Percentiles rank a stretch among this genome's conserved stretches.
These are phyloP conservation scores for Penicillium rolfsii DNA, from an alignment of 2,329 filamentous ascomycete species.

Conservation along the genomic window DNA sequence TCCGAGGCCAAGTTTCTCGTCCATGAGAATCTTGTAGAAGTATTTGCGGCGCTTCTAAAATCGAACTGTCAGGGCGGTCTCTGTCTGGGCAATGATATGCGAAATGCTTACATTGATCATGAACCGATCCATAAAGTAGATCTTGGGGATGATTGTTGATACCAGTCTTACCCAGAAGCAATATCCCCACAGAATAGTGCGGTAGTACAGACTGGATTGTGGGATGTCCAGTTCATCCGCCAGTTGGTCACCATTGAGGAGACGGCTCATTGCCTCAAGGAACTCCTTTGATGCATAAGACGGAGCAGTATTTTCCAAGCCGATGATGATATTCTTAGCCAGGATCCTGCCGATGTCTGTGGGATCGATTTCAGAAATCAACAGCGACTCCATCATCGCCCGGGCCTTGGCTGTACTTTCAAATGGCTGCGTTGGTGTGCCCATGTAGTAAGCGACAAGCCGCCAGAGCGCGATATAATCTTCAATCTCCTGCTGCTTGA, in stretches of 20 bases:
- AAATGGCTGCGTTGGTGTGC: slow-evolving; percentile 67
- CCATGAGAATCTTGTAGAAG: slow-evolving; percentile 64
- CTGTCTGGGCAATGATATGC: background rate
- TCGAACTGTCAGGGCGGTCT: background rate
- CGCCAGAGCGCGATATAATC: slow-evolving; percentile 79
- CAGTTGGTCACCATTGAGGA: slow-evolving; percentile 70
- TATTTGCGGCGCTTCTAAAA: slow-evolving; percentile 50
- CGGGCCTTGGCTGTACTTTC: slow-evolving; percentile 59
- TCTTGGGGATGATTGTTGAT: slow-evolving; percentile 51
- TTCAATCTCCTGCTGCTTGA: slow-evolving; percentile 62
- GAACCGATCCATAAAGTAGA: slow-evolving; percentile 54
- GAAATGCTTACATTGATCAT: slow-evolving; percentile 54
- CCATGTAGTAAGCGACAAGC: slow-evolving; percentile 72
- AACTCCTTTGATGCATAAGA: slow-evolving; percentile 68
- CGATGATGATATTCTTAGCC: slow-evolving; percentile 74
- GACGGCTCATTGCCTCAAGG: slow-evolving; percentile 68
- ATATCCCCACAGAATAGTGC: slow-evolving; percentile 64
- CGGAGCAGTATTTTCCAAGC: slow-evolving; percentile 68
- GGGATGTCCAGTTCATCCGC: slow-evolving; percentile 63
- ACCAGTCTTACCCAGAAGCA: slow-evolving; percentile 65
- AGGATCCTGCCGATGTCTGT: slow-evolving; percentile 65
- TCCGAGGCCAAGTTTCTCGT: slow-evolving; percentile 67
- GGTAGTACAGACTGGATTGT: slow-evolving; percentile 61
- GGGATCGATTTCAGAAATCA: slow-evolving; percentile 68
- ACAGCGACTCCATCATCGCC: slow-evolving; percentile 67